Base-by-base conservation (phyloP, 2,329 filamentous ascomycete species). In the Xylariales sp. region DNA sequence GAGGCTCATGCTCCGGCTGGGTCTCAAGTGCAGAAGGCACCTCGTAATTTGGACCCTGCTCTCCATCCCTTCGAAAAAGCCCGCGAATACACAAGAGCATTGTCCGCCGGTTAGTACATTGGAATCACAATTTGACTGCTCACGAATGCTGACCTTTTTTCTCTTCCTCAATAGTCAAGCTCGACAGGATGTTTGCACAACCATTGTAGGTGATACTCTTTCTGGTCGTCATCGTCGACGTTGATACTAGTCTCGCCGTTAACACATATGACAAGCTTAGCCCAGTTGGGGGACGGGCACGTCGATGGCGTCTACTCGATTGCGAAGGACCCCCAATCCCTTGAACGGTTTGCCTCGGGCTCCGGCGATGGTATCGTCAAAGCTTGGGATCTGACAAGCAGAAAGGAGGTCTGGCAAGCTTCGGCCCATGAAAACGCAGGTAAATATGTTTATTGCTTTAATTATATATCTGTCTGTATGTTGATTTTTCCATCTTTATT, bases 351-450 rank as follows among this genome's bases (percentile, higher is more conserved):
- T 52, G 88, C 89, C 5, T 91, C 86, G 56, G 89, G 87, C 31
- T 88, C 84, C 51, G 90, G 90, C 49, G 93, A 98, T 19, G 44
- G 93, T 50, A 81, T 96, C 8, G 79, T 98, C 44, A 98, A 98
- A 66, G 85, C 93, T 24, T 95, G 89, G 89, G 84, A 94, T 63
- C 68, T 93, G 52, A 78, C 82, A 7, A 82, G 73, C 40, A 71
- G 79, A 44, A 77, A 83, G n/a, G 84, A 91, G 57, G 73, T 79
- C 31, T 88, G 83, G 79, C 74, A 84, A 51, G 76, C 75, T 1
- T 79, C 85, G 48, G 91, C 89, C 18, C 94, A 98, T 61, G 87
- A 95, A 54, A 95, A 95, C 53, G 84, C 96, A 32, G 88, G 97
- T 52, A 95, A 95, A 70, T 86, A 86, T 11, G 74, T 32, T 28